Conservation (phyloP, 306 rosid species). For the Casuarina cunninghamiana region DNA sequence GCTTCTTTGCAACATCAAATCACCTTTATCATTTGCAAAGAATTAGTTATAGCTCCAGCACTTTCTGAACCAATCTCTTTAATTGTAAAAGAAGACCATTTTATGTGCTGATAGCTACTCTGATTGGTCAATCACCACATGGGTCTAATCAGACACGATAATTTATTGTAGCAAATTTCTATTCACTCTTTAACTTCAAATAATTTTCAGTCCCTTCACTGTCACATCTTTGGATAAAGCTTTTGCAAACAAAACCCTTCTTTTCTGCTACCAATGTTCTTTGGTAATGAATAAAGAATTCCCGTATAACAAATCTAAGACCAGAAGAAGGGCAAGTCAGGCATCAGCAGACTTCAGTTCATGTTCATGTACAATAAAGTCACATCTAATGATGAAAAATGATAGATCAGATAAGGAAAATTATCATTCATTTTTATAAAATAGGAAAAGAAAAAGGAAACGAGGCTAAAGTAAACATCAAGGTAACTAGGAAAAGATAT, state of each 20-base stretch:
- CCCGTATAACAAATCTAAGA: neutral
- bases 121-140: neutral
- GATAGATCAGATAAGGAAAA: neutral
- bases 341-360: no score
- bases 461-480: neutral
- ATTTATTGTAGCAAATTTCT: neutral
- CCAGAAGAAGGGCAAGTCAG: neutral
- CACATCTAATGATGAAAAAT: neutral
- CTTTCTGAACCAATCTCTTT: neutral
- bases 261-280: neutral
- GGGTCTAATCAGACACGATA: neutral
- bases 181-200: neutral
- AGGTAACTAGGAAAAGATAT: neutral
- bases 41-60: neutral
- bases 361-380: neutral
- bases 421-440: neutral
- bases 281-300: neutral
- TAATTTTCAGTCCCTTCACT: neutral
- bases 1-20: neutral
- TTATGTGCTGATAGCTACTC: neutral
- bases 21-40: neutral
- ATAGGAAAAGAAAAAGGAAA: neutral
- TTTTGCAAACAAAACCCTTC: neutral
- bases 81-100: neutral
- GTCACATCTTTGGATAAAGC: neutral